Evolutionary conservation across 2,329 filamentous ascomycete species (phyloP).

Genomic region (Pezicula neosporulosa): DNA sequence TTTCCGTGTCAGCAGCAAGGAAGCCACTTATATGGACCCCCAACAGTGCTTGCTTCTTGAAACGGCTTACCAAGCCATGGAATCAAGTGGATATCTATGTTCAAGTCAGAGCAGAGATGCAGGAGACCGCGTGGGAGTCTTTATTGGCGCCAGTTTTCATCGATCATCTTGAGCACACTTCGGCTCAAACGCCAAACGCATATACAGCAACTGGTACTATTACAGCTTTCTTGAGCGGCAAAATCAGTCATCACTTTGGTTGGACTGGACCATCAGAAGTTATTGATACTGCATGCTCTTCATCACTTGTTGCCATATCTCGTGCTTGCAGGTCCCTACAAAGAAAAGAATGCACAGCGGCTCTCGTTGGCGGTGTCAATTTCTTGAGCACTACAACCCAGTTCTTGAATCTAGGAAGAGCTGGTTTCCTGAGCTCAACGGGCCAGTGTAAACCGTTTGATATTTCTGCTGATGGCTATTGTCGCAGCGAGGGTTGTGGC

Average conservation of each 20-base stretch:
- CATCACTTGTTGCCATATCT: slow-evolving; percentile 50
- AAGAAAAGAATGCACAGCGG: slow-evolving; percentile 19
- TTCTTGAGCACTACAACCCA: neutral
- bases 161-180: too few species aligned
- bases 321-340: slow-evolving; percentile 43
- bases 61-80: slow-evolving; percentile 66
- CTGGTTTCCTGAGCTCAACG: too few species aligned
- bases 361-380: slow-evolving; percentile 19
- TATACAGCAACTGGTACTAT: slow-evolving; percentile 23
- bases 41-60: slow-evolving; percentile 72
- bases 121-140: slow-evolving; percentile 12
- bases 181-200: too few species aligned
- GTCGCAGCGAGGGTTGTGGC: too few species aligned
- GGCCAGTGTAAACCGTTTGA: too few species aligned
- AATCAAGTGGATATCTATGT: slow-evolving; percentile 10
- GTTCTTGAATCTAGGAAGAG: neutral
- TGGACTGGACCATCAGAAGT: slow-evolving; percentile 34
- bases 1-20: slow-evolving; percentile 75
- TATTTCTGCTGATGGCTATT: too few species aligned
- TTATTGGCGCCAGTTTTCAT: slow-evolving; percentile 4
- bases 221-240: slow-evolving; percentile 37
- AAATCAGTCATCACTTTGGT: neutral
- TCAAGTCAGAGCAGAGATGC: neutral
- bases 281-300: slow-evolving; percentile 54
- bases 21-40: slow-evolving; percentile 74